Base-by-base conservation (phyloP, 306 rosid genomes). In the Pyrus communis region DNA sequence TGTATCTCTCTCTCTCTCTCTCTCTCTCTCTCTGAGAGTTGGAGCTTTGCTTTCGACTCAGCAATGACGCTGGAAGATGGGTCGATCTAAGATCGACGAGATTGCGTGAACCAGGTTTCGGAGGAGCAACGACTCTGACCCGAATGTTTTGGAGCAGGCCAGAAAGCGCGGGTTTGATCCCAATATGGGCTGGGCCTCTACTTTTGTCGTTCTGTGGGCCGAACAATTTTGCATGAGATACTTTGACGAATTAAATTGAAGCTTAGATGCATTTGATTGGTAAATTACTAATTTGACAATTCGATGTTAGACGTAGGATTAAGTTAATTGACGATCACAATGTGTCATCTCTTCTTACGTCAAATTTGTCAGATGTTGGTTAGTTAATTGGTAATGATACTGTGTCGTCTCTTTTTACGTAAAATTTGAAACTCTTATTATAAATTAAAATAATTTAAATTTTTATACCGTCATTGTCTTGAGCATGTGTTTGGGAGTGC, bases 31-130 rank as follows among this genome's bases (percentile, higher is more conserved):
- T 46, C 54, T 46, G 7, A 31, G 51, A 57, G 28, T 55, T 21
- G 12, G 54, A 72, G 67, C 61, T 25, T 13, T 28, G 27, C 18
- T 18, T 27, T 28, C 9, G 74, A 27, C 38, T 46, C 13, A 40
- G 42, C 59, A 25, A 60, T 74, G 70, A 45, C 70, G 42, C 68
- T 59, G 58, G 27, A 73, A 49, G 40, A 15, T 25, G 57, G 69
- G 69, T 73, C 77, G 45, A 74, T 74, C 77, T 74, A 58, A 43
- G 69, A 74, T 73, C 57, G 38, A 13, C 19, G 38, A 42, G 68
- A 35, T 25, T 10, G 11, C 35, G 57, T 25, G 58, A 60, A 42
- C 59, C 77, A 69, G 59, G 77, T 74, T 74, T 4, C 15, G 8
- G 21, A 45, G 12, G 11, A 42, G 0, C 6, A 19, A 43, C 69